Evolutionary conservation across 148 eudicot genomes (phyloP), one percentile per base, ranked within the genome.

Genomic region (Camellia lanceoleosa): DNA sequence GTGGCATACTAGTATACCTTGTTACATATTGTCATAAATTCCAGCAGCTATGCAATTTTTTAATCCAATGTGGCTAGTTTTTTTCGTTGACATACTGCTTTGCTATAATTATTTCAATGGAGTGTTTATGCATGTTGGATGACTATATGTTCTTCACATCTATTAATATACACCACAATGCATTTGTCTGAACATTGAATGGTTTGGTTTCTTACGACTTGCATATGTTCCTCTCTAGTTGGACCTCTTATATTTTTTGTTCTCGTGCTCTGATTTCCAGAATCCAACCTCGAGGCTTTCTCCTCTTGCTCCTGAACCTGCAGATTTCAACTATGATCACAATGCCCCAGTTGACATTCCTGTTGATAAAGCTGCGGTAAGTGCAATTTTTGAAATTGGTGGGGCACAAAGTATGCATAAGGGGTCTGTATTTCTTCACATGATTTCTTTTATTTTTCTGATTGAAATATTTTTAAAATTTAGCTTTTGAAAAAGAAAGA

Each of bases 291-390:
- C 98, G 68, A 88, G 96, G 86, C 94, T 92, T 81, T 83, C 96
- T 46, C 98, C 97, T 54, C 97, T 93, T 83, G 93, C 97, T 76
- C 97, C 91, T 51, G 98, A 93, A 84, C 93, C 93, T 30, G 94
- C 94, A 78, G 98, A 92, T 83, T 95, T 90, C 83, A 64, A 43
- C 69, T 93, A 95, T 81, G 90, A 93, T 76, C 92, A 87, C 68
- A 87, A 87, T 79, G 93, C 92, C 19, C 83, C 92, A 41, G 83
- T 91, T 78, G 97, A 95, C 80, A 92, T 95, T 77, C 96, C 98
- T 65, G 94, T 93, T 78, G 97, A 90, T 83, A 86, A 91, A 71
- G 72, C 79, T 78, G 30, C 73, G 51, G 82, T 80, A 74, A 23
- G 77, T 43, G 71, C 13, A 80, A 51, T 1, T 42, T 42, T 80